Percentiles rank a stretch among this genome's conserved stretches.
Conservation (phyloP, 805 yeast genomes). For the Vanderwaltozyma tropicalis region DNA sequence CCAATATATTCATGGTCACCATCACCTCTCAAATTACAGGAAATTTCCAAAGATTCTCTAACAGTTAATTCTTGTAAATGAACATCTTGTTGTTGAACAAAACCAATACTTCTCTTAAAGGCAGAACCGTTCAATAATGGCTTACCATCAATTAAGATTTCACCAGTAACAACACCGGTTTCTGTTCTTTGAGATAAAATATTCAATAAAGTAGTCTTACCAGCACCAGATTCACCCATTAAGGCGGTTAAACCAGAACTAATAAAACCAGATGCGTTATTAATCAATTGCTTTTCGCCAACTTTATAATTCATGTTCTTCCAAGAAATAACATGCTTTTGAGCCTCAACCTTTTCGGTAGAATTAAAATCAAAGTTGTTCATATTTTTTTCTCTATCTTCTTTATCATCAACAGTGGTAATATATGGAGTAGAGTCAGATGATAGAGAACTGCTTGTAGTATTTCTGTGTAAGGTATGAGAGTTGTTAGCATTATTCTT, state of each 20-base stretch:
- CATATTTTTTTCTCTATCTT: neutral
- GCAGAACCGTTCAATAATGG: constrained; percentile 33
- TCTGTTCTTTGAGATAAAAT: constrained; percentile 84
- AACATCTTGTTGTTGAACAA: constrained; percentile 93
- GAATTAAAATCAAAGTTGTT: neutral
- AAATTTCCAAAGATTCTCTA: constrained; percentile 81
- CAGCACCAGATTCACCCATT: constrained; percentile 99
- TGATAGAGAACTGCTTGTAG: constrained; percentile 1
- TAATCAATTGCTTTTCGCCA: constrained; percentile 27
- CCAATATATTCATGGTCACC: constrained; percentile 68
- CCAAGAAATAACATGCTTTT: constrained; percentile 49
- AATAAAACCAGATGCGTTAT: constrained; percentile 51
- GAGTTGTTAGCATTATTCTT: neutral
- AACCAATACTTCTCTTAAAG: constrained; percentile 67
- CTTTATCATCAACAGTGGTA: constrained; percentile 3
- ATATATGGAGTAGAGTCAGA: constrained; percentile 8
- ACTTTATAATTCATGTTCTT: constrained; percentile 48
- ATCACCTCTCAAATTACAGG: constrained; percentile 76
- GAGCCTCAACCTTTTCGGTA: constrained; percentile 6
- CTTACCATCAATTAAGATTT: constrained; percentile 63
- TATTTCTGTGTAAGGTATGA: neutral
- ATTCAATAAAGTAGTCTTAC: constrained; percentile 88
- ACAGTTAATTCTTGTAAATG: constrained; percentile 88
- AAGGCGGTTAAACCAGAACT: constrained; percentile 71
- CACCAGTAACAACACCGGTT: constrained; percentile 57